Base-by-base conservation (phyloP, 2,329 filamentous ascomycete genomes). In the Tolypocladium inflatum region DNA sequence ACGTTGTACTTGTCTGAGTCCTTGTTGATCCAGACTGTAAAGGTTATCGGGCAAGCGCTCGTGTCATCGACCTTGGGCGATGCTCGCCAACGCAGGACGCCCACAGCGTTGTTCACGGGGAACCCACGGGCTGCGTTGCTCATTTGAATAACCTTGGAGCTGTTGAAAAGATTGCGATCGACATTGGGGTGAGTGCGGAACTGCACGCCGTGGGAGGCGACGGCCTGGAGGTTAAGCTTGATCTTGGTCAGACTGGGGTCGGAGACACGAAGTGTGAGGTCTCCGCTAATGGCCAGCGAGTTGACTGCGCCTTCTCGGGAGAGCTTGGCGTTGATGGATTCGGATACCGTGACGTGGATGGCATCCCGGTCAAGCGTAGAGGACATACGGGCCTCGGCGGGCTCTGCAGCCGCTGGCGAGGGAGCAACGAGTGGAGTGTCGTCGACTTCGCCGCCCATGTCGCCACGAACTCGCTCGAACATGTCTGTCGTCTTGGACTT, bases 401-500 rank as follows among this genome's bases (percentile, higher is more conserved):
- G 74, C 55, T 82, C 78, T 60, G 81, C 82, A 61, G 78, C 68
- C 71, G 76, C 61, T 66, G 77, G 70, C 51, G 82, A 75, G 42
- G 80, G 79, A 38, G 84, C 78, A 21, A 93, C 86, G 33, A 95
- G 80, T 42, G 91, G 91, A 50, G 76, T 75, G 57, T 91, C 87
- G 70, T 96, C 91, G 42, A 85, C 85, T 69, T 96, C 91, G 42
- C 87, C 82, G n/a, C 91, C 92, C 70, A 97, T 81, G 63, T 97
- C 93, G 60, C 90, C 90, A 64, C 91, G 88, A 39, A 99, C 92
- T 68, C 92, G 89, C 75, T 97, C 93, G 71, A 96, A 97, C 81
- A 97, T 96, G 73, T 96, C 93, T 37, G 89, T 96, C 26, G 90
- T 92, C 80, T 97, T 97, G 60, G 90, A 96, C 78, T 99, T 99